Base-by-base conservation (phyloP, 1,284 basidiomycete genomes). In the Fomes fomentarius region DNA sequence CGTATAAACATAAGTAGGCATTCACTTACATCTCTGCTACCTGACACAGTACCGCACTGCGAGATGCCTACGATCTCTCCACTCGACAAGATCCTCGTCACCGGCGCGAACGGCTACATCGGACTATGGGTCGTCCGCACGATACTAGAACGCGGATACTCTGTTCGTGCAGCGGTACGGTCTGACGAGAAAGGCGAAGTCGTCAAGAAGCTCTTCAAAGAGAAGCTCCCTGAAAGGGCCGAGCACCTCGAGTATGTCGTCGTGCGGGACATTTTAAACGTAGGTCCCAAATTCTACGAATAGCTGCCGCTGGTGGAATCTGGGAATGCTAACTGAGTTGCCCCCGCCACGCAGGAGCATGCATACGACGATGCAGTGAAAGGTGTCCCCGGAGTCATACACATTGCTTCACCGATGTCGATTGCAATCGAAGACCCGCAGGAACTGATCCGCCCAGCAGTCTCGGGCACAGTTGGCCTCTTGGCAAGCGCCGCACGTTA, bases 101-200 rank as follows among this genome's bases (percentile, higher is more conserved):
- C n/a, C n/a, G n/a, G n/a, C n/a, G n/a, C n/a, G n/a, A n/a, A n/a
- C n/a, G n/a, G n/a, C n/a, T n/a, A n/a, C 63, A 69, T 76, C 54
- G 74, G 71, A 14, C 60, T 66, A 10, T 76, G 76, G 74, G 62
- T 76, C 40, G 69, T 76, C 6, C 64, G 64, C 15, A 47, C 46
- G 1, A 69, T 78, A 4, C 69, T 80, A 22, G 69, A 76, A 46
- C 63, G 67, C 17, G 74, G 73, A 21, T 82, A 71, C 61, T 65
- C 74, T 14, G 83, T 87, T 15, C 75, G 82, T 19, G 82, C 78
- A 6, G 81, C 83, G 0, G 83, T 85, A 6, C 76, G 84, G 17
- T 76, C 78, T 0, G 62, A 64, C 9, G 68, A 64, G 10, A 86
- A 85, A 68, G 80, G 75, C 11, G 69, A 76, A 6, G 76, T 82